Conservation (phyloP, 805 yeast genomes). For the Zygosaccharomyces bisporus region DNA sequence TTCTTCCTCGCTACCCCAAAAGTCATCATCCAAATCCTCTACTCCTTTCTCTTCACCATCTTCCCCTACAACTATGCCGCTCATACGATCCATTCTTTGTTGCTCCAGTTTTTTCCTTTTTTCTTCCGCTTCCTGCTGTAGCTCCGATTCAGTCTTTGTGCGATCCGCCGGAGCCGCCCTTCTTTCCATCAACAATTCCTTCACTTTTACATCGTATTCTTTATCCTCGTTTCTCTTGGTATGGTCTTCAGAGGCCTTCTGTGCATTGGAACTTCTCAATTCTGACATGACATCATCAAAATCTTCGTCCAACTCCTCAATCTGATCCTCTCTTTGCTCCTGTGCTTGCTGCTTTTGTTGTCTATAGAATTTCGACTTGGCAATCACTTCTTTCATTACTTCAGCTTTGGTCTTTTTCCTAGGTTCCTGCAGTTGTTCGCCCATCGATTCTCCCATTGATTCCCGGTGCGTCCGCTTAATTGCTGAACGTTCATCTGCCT, state of each 20-base stretch:
- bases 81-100: slow-evolving; percentile 70
- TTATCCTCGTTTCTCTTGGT: slow-evolving; percentile 39
- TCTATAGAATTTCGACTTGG: slow-evolving; percentile 74
- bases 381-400: slow-evolving; percentile 81
- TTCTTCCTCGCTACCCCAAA: slow-evolving; percentile 58
- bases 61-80: slow-evolving; percentile 51
- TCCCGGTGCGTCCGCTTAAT: slow-evolving; percentile 37
- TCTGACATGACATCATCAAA: slow-evolving; percentile 67
- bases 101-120: slow-evolving; percentile 59
- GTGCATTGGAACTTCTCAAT: slow-evolving; percentile 32
- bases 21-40: slow-evolving; percentile 66
- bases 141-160: slow-evolving; percentile 73
- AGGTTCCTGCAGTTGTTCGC: slow-evolving; percentile 39
- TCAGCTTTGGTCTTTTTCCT: slow-evolving; percentile 75
- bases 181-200: slow-evolving; percentile 63
- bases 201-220: slow-evolving; percentile 63
- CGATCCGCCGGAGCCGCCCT: slow-evolving; percentile 79
- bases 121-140: slow-evolving; percentile 56
- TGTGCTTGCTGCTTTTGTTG: slow-evolving; percentile 69
- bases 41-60: slow-evolving; percentile 47
- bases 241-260: slow-evolving; percentile 24
- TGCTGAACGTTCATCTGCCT: slow-evolving; percentile 31
- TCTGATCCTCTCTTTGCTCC: slow-evolving; percentile 54
- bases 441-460: slow-evolving; percentile 40
- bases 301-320: slow-evolving; percentile 66